A percentile compares a stretch with the other conserved stretches of the same genome.
Evolutionary conservation across 495 filamentous ascomycete genomes (phyloP).

Genomic region (Aspergillus avenaceus): DNA sequence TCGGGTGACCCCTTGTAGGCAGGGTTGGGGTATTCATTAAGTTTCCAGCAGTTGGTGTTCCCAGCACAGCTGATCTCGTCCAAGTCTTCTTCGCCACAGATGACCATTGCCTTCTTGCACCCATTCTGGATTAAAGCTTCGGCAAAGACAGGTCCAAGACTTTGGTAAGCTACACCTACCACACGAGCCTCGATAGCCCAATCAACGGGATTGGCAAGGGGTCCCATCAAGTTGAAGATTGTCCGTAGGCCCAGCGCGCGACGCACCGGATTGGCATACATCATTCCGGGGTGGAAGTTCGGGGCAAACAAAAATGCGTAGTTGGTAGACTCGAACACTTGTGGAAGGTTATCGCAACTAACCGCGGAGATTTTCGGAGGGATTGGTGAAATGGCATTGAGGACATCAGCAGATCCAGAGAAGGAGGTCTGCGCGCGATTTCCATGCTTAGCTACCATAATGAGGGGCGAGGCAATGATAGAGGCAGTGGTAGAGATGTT

Average conservation of each 20-base stretch:
- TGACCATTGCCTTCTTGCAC: constrained; percentile 77
- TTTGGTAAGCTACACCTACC: constrained; percentile 82
- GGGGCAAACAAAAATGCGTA: constrained; percentile 97
- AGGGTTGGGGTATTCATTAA: constrained; percentile 54
- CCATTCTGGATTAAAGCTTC: constrained; percentile 77
- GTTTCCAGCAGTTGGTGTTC: constrained; percentile 78
- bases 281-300: constrained; percentile 93
- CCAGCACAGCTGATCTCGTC: constrained; percentile 94
- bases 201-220: constrained; percentile 84
- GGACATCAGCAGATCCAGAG: constrained; percentile 91
- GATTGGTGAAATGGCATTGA: constrained; percentile 63
- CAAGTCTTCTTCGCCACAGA: constrained; percentile 90
- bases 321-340: constrained; percentile 71
- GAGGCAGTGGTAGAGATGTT: constrained; percentile 95
- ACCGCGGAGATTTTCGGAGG: constrained; percentile 71
- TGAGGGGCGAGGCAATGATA: constrained; percentile 78
- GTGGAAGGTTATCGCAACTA: constrained; percentile 60
- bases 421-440: constrained; percentile 94
- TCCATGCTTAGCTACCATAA: constrained; percentile 89
- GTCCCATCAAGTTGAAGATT: constrained; percentile 94
- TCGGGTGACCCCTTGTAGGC: constrained; percentile 24
- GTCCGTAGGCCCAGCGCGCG: constrained; percentile 84
- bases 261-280: constrained; percentile 76
- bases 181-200: constrained; percentile 79
- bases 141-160: constrained; percentile 81